Percentiles rank a stretch among this genome's conserved stretches.
Evolutionary conservation across 75 land plant species (phyloP).

Genomic region (Sequoiadendron giganteum): DNA sequence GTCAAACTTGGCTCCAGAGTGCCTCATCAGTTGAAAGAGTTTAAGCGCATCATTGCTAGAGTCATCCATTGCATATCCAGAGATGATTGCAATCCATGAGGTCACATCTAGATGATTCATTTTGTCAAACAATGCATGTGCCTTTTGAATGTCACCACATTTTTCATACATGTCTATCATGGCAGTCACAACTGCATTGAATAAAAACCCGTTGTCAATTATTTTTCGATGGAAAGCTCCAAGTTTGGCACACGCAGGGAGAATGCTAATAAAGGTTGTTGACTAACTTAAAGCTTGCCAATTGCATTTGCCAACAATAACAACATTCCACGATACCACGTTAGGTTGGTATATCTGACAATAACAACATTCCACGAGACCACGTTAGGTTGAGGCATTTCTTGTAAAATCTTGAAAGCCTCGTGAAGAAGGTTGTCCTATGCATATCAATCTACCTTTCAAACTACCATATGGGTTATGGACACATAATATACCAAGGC

Average conservation of each 20-base stretch:
- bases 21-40: conserved; percentile 14
- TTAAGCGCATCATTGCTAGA: conserved; percentile 14
- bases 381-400: conserved; percentile 13
- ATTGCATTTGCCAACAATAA: conserved; percentile 20
- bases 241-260: too few relatives aligned
- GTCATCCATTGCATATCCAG: conserved; percentile 16
- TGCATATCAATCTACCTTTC: background rate
- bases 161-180: conserved; percentile 28
- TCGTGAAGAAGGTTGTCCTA: conserved; percentile 6
- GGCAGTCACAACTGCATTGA: too few relatives aligned
- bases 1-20: conserved; percentile 14
- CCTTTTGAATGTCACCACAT: conserved; percentile 37
- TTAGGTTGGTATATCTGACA: conserved; percentile 18
- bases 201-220: background rate
- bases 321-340: conserved; percentile 28
- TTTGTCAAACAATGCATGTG: conserved; percentile 7
- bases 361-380: conserved; percentile 32
- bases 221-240: too few relatives aligned
- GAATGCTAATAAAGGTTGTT: too few relatives aligned
- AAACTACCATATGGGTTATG: too few relatives aligned
- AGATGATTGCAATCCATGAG: conserved; percentile 28
- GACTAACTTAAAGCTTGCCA: too few relatives aligned
- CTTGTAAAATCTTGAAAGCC: background rate
- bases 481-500: too few relatives aligned
- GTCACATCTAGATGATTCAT: conserved; percentile 15